Percentiles rank a stretch among this genome's conserved stretches.
Evolutionary conservation across 257 asterid genomes (phyloP).

Genomic region (Solanum infundibuliforme): DNA sequence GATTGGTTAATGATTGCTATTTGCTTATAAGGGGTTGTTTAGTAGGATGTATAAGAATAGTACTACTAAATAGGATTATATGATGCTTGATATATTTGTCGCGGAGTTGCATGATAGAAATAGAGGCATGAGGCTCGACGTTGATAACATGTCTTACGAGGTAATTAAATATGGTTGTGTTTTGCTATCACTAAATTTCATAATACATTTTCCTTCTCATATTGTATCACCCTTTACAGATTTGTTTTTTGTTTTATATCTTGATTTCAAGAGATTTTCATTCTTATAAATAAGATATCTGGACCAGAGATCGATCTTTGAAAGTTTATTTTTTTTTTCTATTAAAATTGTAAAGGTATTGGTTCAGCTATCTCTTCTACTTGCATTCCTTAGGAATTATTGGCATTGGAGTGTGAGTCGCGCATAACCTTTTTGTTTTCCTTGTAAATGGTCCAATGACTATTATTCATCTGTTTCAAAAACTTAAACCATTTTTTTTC

Average conservation of each 20-base stretch:
- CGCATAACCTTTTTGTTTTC: no score
- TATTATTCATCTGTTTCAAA: not conserved
- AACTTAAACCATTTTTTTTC: no score
- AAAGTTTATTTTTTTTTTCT: not conserved
- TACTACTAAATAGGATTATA: constrained; percentile 35
- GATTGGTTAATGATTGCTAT: not conserved
- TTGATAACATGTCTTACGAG: constrained; percentile 90
- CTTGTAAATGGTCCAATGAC: not conserved
- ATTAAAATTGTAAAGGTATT: not conserved
- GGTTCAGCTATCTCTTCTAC: not conserved
- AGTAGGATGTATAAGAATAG: not conserved
- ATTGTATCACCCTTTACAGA: not conserved
- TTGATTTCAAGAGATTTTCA: not conserved
- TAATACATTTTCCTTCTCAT: not conserved
- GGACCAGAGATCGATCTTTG: not conserved
- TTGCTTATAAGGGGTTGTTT: not conserved
- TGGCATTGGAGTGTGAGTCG: constrained; percentile 44
- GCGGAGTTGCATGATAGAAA: constrained; percentile 77
- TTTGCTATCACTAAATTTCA: not conserved
- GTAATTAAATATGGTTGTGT: constrained; percentile 15
- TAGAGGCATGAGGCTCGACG: constrained; percentile 84
- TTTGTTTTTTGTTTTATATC: not conserved
- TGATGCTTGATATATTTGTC: constrained; percentile 51
- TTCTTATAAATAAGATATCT: not conserved
- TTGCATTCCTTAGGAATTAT: constrained; percentile 35